Percentiles rank a stretch among this genome's conserved stretches.
Evolutionary conservation across 2,329 filamentous ascomycete species (phyloP).

Genomic region (Malbranchea cinnamomea): DNA sequence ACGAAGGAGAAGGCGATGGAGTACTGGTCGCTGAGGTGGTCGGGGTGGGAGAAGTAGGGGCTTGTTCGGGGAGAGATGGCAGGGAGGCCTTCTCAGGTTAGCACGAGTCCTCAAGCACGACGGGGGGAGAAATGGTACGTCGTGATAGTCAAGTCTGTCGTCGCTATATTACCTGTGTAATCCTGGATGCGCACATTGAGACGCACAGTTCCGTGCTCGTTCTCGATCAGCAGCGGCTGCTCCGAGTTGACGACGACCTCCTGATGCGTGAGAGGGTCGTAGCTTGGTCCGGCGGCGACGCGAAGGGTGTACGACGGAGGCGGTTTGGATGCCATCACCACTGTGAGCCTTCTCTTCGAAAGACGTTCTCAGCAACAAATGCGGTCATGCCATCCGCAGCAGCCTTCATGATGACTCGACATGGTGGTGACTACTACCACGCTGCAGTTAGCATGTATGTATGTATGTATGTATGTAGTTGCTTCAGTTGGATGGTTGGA

Average conservation of each 20-base stretch:
- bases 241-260: constrained; percentile 61
- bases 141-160: not conserved
- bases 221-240: constrained; percentile 46
- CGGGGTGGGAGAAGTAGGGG: constrained; percentile 59
- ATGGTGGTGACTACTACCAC: too few species aligned
- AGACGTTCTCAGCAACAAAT: too few species aligned
- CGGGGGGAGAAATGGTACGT: not conserved
- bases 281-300: constrained; percentile 66
- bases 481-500: too few species aligned
- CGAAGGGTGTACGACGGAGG: constrained; percentile 71
- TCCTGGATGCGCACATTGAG: constrained; percentile 61
- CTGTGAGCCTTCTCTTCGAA: too few species aligned
- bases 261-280: constrained; percentile 57
- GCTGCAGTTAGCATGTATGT: too few species aligned
- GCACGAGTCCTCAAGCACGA: not conserved
- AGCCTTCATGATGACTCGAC: too few species aligned
- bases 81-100: constrained; percentile 27
- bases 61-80: constrained; percentile 51
- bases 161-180: constrained; percentile 29
- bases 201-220: constrained; percentile 47
- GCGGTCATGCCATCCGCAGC: too few species aligned
- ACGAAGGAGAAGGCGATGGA: constrained; percentile 66
- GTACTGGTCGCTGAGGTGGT: constrained; percentile 66
- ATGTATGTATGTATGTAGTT: too few species aligned
- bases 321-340: too few species aligned